Conservation (phyloP, 805 yeast genomes). For the Peterozyma xylosa region DNA sequence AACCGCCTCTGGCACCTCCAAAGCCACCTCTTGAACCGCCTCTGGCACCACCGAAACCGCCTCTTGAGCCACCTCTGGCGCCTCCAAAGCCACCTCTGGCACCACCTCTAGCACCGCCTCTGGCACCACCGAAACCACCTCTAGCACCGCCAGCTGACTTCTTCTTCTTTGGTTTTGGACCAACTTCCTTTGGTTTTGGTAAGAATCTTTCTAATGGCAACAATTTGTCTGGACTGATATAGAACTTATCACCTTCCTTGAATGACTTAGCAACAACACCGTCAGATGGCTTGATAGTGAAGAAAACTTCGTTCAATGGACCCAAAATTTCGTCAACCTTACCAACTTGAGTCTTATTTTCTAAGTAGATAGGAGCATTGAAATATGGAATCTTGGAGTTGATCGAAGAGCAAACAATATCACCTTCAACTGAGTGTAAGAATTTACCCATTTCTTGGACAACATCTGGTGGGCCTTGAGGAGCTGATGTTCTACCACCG, state of each 20-base stretch:
- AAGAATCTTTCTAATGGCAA: conserved; percentile 94
- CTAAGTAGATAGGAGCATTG: conserved; percentile 96
- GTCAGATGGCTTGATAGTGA: conserved; percentile 92
- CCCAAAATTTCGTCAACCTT: conserved; percentile 98
- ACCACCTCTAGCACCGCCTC: conserved; percentile 30
- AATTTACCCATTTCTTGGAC: conserved; percentile 94
- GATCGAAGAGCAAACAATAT: conserved; percentile 91
- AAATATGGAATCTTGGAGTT: conserved; percentile 94
- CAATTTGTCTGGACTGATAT: conserved; percentile 89
- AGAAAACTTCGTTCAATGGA: conserved; percentile 94
- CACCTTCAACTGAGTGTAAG: conserved; percentile 91
- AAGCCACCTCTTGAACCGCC: conserved; percentile 39
- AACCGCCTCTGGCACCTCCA: conserved; percentile 27
- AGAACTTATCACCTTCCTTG: conserved; percentile 94
- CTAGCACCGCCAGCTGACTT: conserved; percentile 53
- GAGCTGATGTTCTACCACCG: conserved; percentile 64
- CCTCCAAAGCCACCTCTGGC: conserved; percentile 31
- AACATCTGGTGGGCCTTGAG: conserved; percentile 93
- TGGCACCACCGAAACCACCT: conserved; percentile 31
- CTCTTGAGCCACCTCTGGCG: conserved; percentile 32
- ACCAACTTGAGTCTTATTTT: conserved; percentile 93
- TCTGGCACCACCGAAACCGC: conserved; percentile 26
- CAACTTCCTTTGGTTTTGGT: conserved; percentile 88
- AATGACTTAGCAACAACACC: conserved; percentile 94
- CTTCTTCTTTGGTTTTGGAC: conserved; percentile 75